phyloP scores from a whole-genome alignment of 345 rosid species.

The Carallia pectinifolia region DNA sequence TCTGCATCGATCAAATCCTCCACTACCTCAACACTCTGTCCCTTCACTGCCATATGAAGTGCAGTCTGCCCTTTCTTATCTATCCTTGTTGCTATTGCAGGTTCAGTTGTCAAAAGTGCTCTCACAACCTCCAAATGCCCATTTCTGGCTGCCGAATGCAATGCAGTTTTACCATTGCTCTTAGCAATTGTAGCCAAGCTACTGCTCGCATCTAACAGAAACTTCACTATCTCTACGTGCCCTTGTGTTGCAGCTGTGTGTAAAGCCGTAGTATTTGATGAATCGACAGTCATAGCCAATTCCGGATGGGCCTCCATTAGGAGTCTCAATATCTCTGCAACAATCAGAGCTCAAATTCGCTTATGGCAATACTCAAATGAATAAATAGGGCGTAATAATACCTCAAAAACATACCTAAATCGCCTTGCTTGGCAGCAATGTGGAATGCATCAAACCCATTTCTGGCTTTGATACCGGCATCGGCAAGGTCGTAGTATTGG shows the following conservation, averaged over 20 bases:
- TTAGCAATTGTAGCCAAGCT: conserved; percentile 75
- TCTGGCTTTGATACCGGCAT: conserved; percentile 81
- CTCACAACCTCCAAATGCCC: conserved; percentile 77
- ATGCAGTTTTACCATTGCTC: conserved; percentile 89
- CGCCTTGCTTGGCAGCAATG: conserved; percentile 95
- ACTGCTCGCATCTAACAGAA: conserved; percentile 68
- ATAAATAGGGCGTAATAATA: not conserved
- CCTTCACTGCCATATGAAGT: conserved; percentile 95
- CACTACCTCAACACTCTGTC: conserved; percentile 64
- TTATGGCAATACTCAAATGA: not conserved
- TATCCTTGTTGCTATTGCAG: conserved; percentile 50
- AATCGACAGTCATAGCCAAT: conserved; percentile 91
- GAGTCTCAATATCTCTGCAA: conserved; percentile 62
- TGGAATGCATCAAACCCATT: conserved; percentile 96
- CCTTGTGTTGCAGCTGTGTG: conserved; percentile 94
- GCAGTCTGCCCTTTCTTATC: conserved; percentile 96
- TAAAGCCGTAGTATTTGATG: conserved; percentile 78
- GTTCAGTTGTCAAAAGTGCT: conserved; percentile 61
- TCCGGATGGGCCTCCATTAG: conserved; percentile 78
- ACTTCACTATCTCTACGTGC: conserved; percentile 66
- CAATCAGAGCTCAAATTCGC: conserved; percentile 1
- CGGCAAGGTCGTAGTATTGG: conserved; percentile 60
- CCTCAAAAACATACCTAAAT: conserved; percentile 48
- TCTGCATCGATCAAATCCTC: conserved; percentile 61
- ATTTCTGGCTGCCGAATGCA: conserved; percentile 91